phyloP scores from a whole-genome alignment of 2,329 filamentous ascomycete genomes.

The Sphaerulina populicola region DNA sequence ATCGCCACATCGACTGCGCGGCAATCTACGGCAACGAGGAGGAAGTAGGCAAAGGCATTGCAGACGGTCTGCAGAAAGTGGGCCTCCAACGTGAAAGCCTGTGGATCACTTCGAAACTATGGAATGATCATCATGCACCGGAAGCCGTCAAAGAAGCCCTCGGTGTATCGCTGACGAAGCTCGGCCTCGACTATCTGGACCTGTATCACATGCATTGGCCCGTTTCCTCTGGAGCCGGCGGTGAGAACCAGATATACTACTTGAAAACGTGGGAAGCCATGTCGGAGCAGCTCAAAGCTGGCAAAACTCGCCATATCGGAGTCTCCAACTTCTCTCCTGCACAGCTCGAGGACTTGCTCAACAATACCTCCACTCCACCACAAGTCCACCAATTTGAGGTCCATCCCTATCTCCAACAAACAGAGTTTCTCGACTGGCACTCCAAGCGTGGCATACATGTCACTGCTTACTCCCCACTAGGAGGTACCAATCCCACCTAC shows the following conservation, averaged over 20 bases:
- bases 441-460: slow-evolving; percentile 23
- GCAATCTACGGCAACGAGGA: slow-evolving; percentile 40
- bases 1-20: slow-evolving; percentile 47
- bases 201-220: slow-evolving; percentile 44
- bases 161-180: slow-evolving; percentile 34
- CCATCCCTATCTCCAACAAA: slow-evolving; percentile 29
- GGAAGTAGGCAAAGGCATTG: slow-evolving; percentile 39
- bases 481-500: slow-evolving; percentile 38
- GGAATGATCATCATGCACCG: slow-evolving; percentile 33
- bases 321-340: slow-evolving; percentile 29
- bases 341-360: slow-evolving; percentile 25
- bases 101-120: slow-evolving; percentile 33
- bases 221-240: slow-evolving; percentile 23
- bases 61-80: slow-evolving; percentile 30
- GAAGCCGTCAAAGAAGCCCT: slow-evolving; percentile 29
- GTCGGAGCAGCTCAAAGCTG: slow-evolving; percentile 23
- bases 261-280: slow-evolving; percentile 28
- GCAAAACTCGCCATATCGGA: slow-evolving; percentile 27
- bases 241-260: slow-evolving; percentile 23
- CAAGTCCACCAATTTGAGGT: slow-evolving; percentile 29
- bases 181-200: slow-evolving; percentile 37
- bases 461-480: slow-evolving; percentile 28
- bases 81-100: slow-evolving; percentile 32
- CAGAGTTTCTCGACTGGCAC: slow-evolving; percentile 20
- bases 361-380: slow-evolving; percentile 21